Base-by-base conservation (phyloP, 2,329 filamentous ascomycete species). In the Cladosporium phlei region DNA sequence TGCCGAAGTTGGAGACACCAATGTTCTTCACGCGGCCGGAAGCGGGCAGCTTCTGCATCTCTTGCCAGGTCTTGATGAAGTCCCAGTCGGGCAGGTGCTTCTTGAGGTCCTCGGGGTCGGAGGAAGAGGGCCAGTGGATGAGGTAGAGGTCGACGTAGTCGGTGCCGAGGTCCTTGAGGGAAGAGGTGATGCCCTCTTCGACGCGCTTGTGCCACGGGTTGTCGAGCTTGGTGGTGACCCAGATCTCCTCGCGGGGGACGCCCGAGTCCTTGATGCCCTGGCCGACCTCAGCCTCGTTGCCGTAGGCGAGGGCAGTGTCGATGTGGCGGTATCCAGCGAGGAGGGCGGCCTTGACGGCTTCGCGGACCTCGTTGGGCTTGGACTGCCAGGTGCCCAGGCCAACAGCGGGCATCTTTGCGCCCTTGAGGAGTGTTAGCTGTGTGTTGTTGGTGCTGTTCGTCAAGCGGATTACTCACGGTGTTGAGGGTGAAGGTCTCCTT, bases 241-340 rank as follows among this genome's bases (percentile, higher is more conserved):
- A 69, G n/a, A 69, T 52, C 32, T 68, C 64, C 37, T 62, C 57
- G 14, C 66, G 56, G 25, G 52, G 52, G n/a, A 69, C 42, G 6
- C 60, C 58, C 4, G 61, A 55, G 21, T 64, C 75, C 64, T 82
- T 81, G 71, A 89, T 87, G 39, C 83, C 85, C 24, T 72, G 69
- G 49, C 85, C 86, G 19, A 89, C 78, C 62, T 88, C 85, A 53
- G 75, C 67, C 66, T 90, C 86, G 68, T 91, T 93, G 64, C 80
- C 82, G 66, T 93, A 93, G 40, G 82, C 85, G 52, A 84, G 75
- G 38, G 86, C 85, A 22, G 66, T 67, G 57, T 79, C 76, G 52
- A 78, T 73, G 59, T 77, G 75, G 11, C 71, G 68, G 59, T 78
- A 79, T 14, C 76, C 76, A 38, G 66, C 58, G 35, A 73, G 66